Evolutionary conservation across 2,329 filamentous ascomycete genomes (phyloP), one percentile per base, ranked within the genome.

Genomic region (Teratosphaeria viscida): DNA sequence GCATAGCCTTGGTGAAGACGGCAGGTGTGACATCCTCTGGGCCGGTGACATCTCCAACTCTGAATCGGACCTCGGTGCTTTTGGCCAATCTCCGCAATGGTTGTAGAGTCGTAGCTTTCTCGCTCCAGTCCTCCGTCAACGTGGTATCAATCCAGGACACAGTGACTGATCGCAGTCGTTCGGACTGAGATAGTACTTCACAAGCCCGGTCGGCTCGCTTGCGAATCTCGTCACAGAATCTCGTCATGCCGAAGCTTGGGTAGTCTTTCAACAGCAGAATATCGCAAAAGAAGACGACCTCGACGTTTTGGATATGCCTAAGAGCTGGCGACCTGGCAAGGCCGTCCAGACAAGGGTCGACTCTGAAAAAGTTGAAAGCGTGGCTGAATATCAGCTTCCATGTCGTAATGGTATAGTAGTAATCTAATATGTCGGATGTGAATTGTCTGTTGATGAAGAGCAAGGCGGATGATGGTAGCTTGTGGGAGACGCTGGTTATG

Each of bases 361-460:
- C 63, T 53, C 71, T 69, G 58, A 71, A 72, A 65, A 72, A 73
- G 57, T 72, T 72, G 65, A 73, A 73, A 53, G 71, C 70, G 55
- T 73, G 71, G 56, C 63, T 66, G 62, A 72, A 68, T 37, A 72
- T 67, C 16, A 72, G 63, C 61, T 71, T 71, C 64, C 66, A 72
- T 2, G 65, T 71, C 4, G 70, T 65, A 54, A 68, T 60, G n/a
- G 60, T 55, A 59, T 71, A 70, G 61, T 68, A 73, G 59, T 69
- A 68, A 49, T 64, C 61, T 52, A 69, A 64, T 39, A 73, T 57
- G 32, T 73, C 72, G 11, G 58, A 56, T 47, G 66, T 67, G 27
- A 73, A 37, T 37, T 57, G 55, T 8, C 63, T 66, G 59, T 69
- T 65, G 58, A 69, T 64, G 49, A 66, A 61, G 7, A 73, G 65